Conservation (phyloP, 257 asterid species). For the Solanum boliviense region DNA sequence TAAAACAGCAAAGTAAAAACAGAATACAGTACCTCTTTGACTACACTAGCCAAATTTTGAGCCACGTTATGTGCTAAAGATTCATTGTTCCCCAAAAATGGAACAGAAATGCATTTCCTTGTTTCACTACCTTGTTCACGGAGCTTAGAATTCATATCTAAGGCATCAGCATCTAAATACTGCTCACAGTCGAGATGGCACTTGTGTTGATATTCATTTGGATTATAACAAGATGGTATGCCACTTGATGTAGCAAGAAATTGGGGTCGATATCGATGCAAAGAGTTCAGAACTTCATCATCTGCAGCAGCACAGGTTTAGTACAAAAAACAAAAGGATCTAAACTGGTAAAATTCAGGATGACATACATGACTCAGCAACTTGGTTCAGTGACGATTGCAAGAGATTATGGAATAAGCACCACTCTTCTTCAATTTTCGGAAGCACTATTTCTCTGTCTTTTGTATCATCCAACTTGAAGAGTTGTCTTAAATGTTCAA, state of each 20-base stretch:
- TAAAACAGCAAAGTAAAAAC: conserved; percentile 3
- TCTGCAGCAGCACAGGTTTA: conserved; percentile 42
- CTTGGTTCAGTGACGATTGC: conserved; percentile 67
- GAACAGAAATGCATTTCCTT: conserved; percentile 43
- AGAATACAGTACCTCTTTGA: conserved; percentile 59
- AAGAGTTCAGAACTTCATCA: conserved; percentile 57
- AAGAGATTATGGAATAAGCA: conserved; percentile 76
- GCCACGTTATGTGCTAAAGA: conserved; percentile 41
- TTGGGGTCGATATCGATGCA: conserved; percentile 83
- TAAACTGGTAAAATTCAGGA: not conserved
- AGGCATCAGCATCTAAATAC: conserved; percentile 23
- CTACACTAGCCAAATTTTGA: conserved; percentile 40
- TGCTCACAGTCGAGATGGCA: conserved; percentile 28
- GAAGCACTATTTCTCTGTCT: conserved; percentile 17
- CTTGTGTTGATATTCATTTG: conserved; percentile 35
- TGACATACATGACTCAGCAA: conserved; percentile 61
- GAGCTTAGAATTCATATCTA: conserved; percentile 23
- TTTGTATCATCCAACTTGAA: conserved; percentile 24
- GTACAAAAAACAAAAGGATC: not conserved
- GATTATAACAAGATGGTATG: conserved; percentile 40
- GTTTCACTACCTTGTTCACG: conserved; percentile 29
- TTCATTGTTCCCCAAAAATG: conserved; percentile 54
- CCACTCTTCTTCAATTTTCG: conserved; percentile 76
- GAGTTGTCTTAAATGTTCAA: conserved; percentile 44
- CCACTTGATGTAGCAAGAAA: conserved; percentile 33